These are phyloP conservation scores for Przewalskia tangutica DNA, from an alignment of 257 asterid species.

Conservation along the genomic window DNA sequence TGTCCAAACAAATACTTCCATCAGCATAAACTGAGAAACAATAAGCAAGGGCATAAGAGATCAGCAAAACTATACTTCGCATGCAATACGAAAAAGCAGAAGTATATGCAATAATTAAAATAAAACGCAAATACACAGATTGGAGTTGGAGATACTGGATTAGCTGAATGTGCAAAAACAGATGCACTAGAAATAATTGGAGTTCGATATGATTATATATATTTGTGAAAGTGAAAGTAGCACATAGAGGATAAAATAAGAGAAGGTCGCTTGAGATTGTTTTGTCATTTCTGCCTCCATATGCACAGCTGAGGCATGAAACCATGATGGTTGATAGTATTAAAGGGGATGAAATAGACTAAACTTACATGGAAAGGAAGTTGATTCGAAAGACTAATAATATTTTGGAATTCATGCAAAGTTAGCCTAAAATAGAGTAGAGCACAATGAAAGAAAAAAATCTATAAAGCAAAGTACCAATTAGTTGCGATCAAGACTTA, in stretches of 20 bases:
- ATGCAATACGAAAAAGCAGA: no score
- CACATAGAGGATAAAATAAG: neutral
- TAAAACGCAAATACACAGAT: neutral
- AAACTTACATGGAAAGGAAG: neutral
- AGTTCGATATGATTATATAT: neutral
- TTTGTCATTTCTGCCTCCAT: neutral
- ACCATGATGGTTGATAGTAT: neutral
- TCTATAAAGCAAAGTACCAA: neutral
- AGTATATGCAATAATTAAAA: neutral
- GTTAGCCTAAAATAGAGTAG: neutral
- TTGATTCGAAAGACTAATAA: neutral
- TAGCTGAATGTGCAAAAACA: neutral
- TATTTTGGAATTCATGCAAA: neutral
- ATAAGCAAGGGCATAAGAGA: neutral
- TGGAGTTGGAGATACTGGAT: neutral
- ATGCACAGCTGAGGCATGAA: neutral
- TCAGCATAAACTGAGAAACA: constrained; percentile 64
- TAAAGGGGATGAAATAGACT: neutral
- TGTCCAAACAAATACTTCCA: constrained; percentile 84
- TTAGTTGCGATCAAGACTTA: neutral
- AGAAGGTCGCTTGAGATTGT: neutral
- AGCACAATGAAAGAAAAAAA: neutral
- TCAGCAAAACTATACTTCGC: neutral
- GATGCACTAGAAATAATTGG: neutral
- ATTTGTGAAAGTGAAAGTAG: neutral